Base-by-base conservation (phyloP, 2,329 filamentous ascomycete genomes). In the Pyrenophora seminiperda region DNA sequence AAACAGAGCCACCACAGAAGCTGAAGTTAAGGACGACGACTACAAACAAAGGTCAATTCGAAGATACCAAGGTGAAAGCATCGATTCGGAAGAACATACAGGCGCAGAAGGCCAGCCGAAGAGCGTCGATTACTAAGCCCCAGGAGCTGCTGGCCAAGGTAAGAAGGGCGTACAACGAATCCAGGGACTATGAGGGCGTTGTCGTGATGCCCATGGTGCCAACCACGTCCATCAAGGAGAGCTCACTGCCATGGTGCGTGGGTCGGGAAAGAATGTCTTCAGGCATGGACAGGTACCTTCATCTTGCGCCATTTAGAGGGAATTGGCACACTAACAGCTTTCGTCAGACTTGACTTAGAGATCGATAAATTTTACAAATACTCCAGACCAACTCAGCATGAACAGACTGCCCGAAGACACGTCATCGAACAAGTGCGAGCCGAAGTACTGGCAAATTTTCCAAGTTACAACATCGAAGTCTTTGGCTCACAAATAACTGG, bases 401-500 rank as follows among this genome's bases (percentile, higher is more conserved):
- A 85, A 66, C 57, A 65, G 15, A 54, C 64, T 14, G 74, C 73
- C 4, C 63, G 75, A 29, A 60, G 60, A 42, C 62, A 68, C 3
- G 51, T 77, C 13, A 61, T 70, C 18, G 51, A 71, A 6, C 66
- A 73, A 47, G 60, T 66, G 44, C 58, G 47, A 39, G 64, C 24
- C 7, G 49, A 62, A 19, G 53, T 61, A 9, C 52, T 34, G 41
- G 1, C 48, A 3, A 14, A 7, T n/a, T 30, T 76, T 38, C 56
- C 67, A 54, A 38, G 57, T 14, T 51, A 62, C 17, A 33, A 39
- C 7, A 70, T 75, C 5, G 73, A 80, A 49, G 53, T 81, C 2
- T 80, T 82, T 50, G 83, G 83, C 14, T 85, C 83, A 7, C 73
- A 79, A 47, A 66, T 69, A 9, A 83, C 78, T 11, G 80, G 81